phyloP scores from a whole-genome alignment of 2,329 filamentous ascomycete species.

The Arachnopeziza araneosa region DNA sequence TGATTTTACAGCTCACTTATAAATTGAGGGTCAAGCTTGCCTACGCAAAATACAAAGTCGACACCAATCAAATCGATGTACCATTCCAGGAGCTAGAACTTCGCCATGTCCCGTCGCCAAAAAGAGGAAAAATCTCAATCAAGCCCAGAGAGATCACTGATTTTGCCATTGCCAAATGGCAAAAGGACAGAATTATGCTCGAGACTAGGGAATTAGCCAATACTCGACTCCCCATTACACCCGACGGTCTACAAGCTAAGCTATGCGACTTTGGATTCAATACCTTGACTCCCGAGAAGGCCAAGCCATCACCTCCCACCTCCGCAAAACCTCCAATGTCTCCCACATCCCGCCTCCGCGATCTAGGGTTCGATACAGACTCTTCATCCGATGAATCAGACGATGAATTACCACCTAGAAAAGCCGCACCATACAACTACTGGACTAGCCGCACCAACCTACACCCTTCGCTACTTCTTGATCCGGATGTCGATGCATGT shows the following conservation, averaged over 20 bases:
- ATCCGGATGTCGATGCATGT: not conserved
- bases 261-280: not conserved
- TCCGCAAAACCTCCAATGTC: no score
- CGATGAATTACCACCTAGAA: not conserved
- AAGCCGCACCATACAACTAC: not conserved
- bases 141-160: conserved; percentile 2
- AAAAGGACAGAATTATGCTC: not conserved
- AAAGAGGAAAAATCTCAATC: conserved; percentile 15
- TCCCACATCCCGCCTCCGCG: not conserved
- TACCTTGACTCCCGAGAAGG: not conserved
- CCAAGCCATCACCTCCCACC: no score
- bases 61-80: conserved; percentile 63
- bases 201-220: not conserved
- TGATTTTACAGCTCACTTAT: conserved; percentile 50
- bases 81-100: conserved; percentile 56
- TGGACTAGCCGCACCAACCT: not conserved
- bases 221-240: not conserved
- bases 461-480: not conserved
- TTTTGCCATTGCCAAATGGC: not conserved
- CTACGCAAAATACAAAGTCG: conserved; percentile 69
- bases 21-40: conserved; percentile 62
- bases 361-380: not conserved
- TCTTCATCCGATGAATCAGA: not conserved
- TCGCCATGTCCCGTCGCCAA: conserved; percentile 17
- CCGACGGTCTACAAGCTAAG: not conserved